Conservation (phyloP, 2,329 filamentous ascomycete genomes). For the Neurospora crassa region DNA sequence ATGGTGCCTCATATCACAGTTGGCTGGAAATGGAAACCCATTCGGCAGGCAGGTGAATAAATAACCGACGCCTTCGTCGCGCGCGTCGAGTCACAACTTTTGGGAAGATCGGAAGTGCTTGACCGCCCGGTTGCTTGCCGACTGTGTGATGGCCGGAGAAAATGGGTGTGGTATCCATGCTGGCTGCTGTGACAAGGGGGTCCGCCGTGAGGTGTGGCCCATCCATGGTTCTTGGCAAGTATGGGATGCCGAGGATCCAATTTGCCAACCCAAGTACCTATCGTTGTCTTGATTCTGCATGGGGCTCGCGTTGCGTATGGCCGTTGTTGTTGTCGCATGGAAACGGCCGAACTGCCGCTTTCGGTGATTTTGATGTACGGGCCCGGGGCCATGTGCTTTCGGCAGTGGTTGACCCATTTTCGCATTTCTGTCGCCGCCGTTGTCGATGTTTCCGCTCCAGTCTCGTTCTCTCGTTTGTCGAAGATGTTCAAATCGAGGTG, state of each 20-base stretch:
- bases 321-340: background rate
- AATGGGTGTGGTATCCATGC: background rate
- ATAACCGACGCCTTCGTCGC: background rate
- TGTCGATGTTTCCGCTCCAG: background rate
- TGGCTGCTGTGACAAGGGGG: background rate
- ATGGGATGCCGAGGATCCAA: background rate
- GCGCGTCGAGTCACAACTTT: background rate
- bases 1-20: background rate
- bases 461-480: background rate
- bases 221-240: background rate
- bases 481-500: background rate
- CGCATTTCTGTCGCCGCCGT: background rate
- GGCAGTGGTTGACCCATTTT: background rate
- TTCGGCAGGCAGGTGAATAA: background rate
- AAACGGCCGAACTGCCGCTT: background rate
- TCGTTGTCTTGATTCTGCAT: background rate
- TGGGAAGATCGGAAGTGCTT: background rate
- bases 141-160: background rate
- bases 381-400: background rate
- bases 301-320: background rate
- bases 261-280: background rate
- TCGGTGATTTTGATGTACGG: background rate
- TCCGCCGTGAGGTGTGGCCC: background rate
- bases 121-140: background rate
- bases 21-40: background rate